Conservation (phyloP, 2,329 filamentous ascomycete species). For the Sporothrix variecibatus region DNA sequence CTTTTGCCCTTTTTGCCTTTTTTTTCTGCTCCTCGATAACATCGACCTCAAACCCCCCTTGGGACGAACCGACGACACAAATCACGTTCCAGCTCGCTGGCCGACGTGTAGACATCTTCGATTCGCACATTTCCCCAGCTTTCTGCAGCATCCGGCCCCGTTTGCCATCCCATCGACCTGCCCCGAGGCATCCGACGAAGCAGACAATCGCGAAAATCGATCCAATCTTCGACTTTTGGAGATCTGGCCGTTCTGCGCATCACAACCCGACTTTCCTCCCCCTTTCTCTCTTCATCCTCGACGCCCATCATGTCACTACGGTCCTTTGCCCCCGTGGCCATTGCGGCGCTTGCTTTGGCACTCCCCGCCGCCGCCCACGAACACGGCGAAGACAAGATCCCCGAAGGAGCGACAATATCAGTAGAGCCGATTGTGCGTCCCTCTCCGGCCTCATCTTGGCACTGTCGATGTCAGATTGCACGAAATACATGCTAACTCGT, state of each 20-base stretch:
- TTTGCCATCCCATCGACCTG: not conserved
- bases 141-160: not conserved
- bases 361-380: constrained; percentile 46
- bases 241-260: not conserved
- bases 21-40: not conserved
- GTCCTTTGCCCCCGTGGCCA: constrained; percentile 13
- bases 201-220: not conserved
- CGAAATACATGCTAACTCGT: constrained; percentile 26
- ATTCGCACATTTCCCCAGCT: not conserved
- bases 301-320: constrained; percentile 21
- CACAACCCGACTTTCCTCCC: not conserved
- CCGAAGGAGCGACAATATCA: constrained; percentile 70
- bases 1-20: not conserved
- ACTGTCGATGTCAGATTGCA: constrained; percentile 5
- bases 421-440: constrained; percentile 56
- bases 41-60: not conserved
- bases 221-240: not conserved
- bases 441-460: not conserved
- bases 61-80: constrained; percentile 17
- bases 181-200: constrained; percentile 20
- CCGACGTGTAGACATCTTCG: not conserved
- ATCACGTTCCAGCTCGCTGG: constrained; percentile 12
- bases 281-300: not conserved
- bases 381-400: constrained; percentile 58
- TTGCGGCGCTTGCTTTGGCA: constrained; percentile 27